Evolutionary conservation across 768 basidiomycete genomes (phyloP).

Genomic region (Agaricus blazei): DNA sequence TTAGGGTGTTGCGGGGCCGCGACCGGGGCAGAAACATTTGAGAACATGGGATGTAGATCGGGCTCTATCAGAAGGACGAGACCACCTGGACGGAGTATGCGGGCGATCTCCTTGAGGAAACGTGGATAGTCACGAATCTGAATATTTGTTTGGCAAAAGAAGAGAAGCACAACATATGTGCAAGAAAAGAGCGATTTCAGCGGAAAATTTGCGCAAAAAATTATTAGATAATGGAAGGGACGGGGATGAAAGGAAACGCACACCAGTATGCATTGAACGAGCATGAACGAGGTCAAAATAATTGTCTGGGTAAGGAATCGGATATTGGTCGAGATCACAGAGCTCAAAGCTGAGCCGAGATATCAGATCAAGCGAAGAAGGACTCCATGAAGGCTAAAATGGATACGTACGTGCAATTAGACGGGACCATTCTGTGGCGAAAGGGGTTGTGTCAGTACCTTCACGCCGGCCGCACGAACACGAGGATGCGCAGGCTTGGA

Average conservation of each 20-base stretch:
- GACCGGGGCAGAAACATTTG: conserved; percentile 12
- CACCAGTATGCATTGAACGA: conserved; percentile 63
- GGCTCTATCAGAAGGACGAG: conserved; percentile 62
- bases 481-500: conserved; percentile 13
- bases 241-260: conserved; percentile 25
- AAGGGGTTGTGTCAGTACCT: neutral
- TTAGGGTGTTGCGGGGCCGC: conserved; percentile 15
- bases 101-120: conserved; percentile 55
- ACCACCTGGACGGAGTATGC: conserved; percentile 67
- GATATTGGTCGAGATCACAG: conserved; percentile 58
- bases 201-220: neutral
- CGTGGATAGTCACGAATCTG: conserved; percentile 61
- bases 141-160: conserved; percentile 11
- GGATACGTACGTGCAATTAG: conserved; percentile 63
- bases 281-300: conserved; percentile 70
- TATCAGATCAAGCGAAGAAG: neutral
- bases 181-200: conserved; percentile 6
- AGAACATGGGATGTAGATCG: conserved; percentile 42
- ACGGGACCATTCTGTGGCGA: conserved; percentile 49
- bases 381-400: conserved; percentile 1
- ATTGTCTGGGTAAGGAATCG: conserved; percentile 56
- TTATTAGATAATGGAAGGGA: neutral
- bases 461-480: conserved; percentile 8
- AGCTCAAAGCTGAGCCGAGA: conserved; percentile 55
- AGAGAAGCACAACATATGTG: conserved; percentile 8